Evolutionary conservation across 352 stramenopile species (phyloP).

Genomic region (Pythium dissotocum): DNA sequence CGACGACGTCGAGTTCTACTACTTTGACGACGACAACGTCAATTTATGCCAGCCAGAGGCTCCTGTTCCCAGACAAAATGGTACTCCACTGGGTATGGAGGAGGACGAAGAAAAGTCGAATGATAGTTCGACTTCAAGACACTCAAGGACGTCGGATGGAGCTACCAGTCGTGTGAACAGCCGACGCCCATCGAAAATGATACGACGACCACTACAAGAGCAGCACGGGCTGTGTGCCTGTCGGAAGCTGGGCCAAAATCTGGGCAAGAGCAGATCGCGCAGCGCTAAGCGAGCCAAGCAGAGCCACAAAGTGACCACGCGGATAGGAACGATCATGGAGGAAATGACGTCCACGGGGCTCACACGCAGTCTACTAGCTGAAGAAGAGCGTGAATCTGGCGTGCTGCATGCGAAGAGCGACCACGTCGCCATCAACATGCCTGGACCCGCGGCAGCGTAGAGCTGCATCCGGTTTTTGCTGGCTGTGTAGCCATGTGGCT

Average conservation of each 20-base stretch:
- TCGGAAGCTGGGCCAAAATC: slow-evolving; percentile 39
- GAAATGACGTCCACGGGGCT: slow-evolving; percentile 20
- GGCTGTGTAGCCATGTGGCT: not conserved
- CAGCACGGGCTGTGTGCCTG: slow-evolving; percentile 35
- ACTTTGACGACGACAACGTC: slow-evolving; percentile 47
- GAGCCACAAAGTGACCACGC: slow-evolving; percentile 5
- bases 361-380: slow-evolving; percentile 18
- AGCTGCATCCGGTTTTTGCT: no score
- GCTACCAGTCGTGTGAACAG: not conserved
- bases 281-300: not conserved
- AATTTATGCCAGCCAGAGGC: slow-evolving; percentile 22
- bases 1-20: slow-evolving; percentile 30
- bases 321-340: slow-evolving; percentile 19
- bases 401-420: not conserved
- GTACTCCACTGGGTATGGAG: not conserved
- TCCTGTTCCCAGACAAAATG: not conserved
- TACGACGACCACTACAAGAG: slow-evolving; percentile 7
- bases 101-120: slow-evolving; percentile 7
- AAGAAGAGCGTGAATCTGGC: slow-evolving; percentile 11
- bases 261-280: slow-evolving; percentile 7
- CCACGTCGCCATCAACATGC: slow-evolving; percentile 17
- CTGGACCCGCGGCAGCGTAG: slow-evolving; percentile 9
- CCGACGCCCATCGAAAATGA: not conserved
- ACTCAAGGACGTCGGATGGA: slow-evolving; percentile 4
- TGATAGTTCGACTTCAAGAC: not conserved